Base-by-base conservation (phyloP, 2,329 filamentous ascomycete genomes). In the Xylogone sp. region DNA sequence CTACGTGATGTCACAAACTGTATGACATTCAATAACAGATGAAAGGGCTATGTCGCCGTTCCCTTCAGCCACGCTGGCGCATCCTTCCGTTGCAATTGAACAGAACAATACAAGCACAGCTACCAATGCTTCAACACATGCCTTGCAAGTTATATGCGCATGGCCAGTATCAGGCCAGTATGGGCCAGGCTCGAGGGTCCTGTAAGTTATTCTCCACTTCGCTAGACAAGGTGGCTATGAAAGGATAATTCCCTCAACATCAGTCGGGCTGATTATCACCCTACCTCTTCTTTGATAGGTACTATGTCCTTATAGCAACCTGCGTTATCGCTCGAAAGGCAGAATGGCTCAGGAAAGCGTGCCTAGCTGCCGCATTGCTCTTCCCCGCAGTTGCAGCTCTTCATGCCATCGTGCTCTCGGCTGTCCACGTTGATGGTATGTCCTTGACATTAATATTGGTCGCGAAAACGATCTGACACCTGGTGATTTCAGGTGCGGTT, bases 361-460 rank as follows among this genome's bases (percentile, higher is more conserved):
- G 81, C 62, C 67, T 87, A 31, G 84, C 83, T 6, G 83, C 80
- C 13, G 83, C 79, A 3, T 69, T 84, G 57, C 70, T 86, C 31
- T 72, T 87, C 43, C 84, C 84, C 0, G 81, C 82, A 9, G 77
- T 86, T 4, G 82, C 83, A 27, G 81, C 84, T 7, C 62, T 87
- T 3, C 84, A 88, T 55, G 80, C 73, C 22, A 80, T 87, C 57
- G 78, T 83, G 12, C 72, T 87, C 6, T 77, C 82, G 1, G 72
- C 74, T 2, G 58, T 83, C 10, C 83, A 87, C 61, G 71, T 75
- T n/a, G 69, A 81, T 52, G 72, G 83, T 84, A 58, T 68, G 78
- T 61, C 20, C 1, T 39, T 13, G 19, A 34, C 50, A 3, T 16
- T 8, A 5, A 18, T n/a, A 21, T 27, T 27, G 24, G 5, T 10